These are phyloP conservation scores for Pilaira anomala DNA, from an alignment of 192 early-diverging fungal species.

Conservation along the genomic window DNA sequence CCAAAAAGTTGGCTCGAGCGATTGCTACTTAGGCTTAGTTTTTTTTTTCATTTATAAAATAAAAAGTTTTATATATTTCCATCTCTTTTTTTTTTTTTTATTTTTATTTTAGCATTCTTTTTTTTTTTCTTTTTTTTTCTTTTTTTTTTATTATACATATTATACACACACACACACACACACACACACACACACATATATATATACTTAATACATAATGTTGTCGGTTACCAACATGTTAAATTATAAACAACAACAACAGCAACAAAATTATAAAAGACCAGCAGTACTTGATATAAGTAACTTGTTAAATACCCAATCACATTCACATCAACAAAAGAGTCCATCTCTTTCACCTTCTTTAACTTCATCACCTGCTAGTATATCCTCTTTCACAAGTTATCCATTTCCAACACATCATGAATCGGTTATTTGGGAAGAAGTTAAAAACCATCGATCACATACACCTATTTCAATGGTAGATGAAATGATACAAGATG, in stretches of 20 bases:
- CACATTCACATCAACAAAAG: conserved; percentile 7
- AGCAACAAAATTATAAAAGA: conserved; percentile 11
- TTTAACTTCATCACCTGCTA: conserved; percentile 24
- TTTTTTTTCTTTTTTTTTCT: not conserved
- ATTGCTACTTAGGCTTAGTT: not conserved
- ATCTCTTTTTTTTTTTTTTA: not conserved
- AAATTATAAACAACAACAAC: conserved; percentile 7
- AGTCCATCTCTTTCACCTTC: conserved; percentile 25
- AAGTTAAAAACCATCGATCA: not conserved
- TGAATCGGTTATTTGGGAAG: not conserved
- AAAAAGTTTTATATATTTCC: not conserved
- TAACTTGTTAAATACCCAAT: conserved; percentile 25
- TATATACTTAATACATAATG: not conserved
- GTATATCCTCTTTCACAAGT: conserved; percentile 20
- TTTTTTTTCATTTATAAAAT: conserved; percentile 1
- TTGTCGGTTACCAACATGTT: conserved; percentile 16
- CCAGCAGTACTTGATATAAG: conserved; percentile 33
- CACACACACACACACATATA: no score
- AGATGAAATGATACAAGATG: not conserved
- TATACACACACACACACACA: not conserved
- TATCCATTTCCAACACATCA: conserved; percentile 16
- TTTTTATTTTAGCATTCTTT: not conserved
- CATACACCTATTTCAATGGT: not conserved
- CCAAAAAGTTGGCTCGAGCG: conserved; percentile 16
- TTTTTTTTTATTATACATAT: not conserved